Evolutionary conservation across 1,284 basidiomycete genomes (phyloP).

Genomic region (Anthracocystis setariae): DNA sequence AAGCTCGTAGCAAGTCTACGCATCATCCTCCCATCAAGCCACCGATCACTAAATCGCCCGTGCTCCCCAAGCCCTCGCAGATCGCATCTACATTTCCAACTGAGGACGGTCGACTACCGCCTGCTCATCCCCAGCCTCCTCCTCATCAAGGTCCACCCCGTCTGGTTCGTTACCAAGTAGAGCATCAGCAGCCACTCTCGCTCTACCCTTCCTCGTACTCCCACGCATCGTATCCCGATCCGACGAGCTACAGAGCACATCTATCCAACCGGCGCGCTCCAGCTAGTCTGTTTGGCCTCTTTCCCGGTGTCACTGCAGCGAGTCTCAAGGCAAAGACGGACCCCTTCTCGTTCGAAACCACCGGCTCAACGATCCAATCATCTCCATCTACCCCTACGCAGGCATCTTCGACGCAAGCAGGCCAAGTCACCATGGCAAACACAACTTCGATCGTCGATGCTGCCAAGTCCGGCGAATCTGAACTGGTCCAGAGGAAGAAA

Average conservation of each 20-base stretch:
- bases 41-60: slow-evolving; percentile 31
- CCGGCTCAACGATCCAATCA: slow-evolving; percentile 9
- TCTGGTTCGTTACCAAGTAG: slow-evolving; percentile 41
- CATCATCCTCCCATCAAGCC: slow-evolving; percentile 30
- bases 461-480: slow-evolving; percentile 22
- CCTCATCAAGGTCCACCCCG: slow-evolving; percentile 43
- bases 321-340: slow-evolving; percentile 20
- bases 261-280: slow-evolving; percentile 44
- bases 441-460: slow-evolving; percentile 27
- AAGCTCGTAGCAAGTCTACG: slow-evolving; percentile 3
- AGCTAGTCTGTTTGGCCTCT: slow-evolving; percentile 43
- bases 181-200: slow-evolving; percentile 16
- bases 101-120: slow-evolving; percentile 12
- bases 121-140: slow-evolving; percentile 36
- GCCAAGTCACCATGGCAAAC: slow-evolving; percentile 9
- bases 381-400: slow-evolving; percentile 4
- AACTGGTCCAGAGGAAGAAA: slow-evolving; percentile 20
- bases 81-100: slow-evolving; percentile 30
- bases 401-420: neutral
- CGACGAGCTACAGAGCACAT: slow-evolving; percentile 33
- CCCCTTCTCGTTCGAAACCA: slow-evolving; percentile 24
- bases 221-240: slow-evolving; percentile 42
- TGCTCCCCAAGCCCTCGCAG: slow-evolving; percentile 45
- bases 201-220: slow-evolving; percentile 38
- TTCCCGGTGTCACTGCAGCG: slow-evolving; percentile 37